phyloP scores from a whole-genome alignment of 805 yeast genomes.

The Blastobotrys americana region DNA sequence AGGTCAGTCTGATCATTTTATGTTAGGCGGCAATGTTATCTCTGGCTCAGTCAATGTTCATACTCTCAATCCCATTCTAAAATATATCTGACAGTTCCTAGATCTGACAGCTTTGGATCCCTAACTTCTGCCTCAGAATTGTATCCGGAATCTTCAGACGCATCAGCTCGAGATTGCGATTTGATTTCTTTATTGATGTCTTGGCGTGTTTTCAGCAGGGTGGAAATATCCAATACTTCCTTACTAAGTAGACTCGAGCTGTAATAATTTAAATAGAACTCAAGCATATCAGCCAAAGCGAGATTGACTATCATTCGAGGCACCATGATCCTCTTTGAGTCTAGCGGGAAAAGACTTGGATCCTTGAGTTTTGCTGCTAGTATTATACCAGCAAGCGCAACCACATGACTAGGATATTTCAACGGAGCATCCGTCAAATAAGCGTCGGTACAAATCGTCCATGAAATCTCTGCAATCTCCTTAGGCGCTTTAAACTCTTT shows the following conservation, averaged over 20 bases:
- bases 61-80: slow-evolving; percentile 25
- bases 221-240: neutral
- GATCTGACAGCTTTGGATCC: slow-evolving; percentile 30
- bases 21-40: too few species aligned
- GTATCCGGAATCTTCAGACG: neutral
- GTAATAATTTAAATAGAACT: slow-evolving; percentile 49
- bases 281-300: slow-evolving; percentile 51
- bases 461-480: slow-evolving; percentile 43
- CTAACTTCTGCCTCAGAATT: slow-evolving; percentile 9
- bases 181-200: slow-evolving; percentile 37
- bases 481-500: slow-evolving; percentile 34
- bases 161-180: slow-evolving; percentile 14
- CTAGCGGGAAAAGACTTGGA: slow-evolving; percentile 27
- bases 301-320: slow-evolving; percentile 33
- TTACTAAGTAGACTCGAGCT: slow-evolving; percentile 12
- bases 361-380: slow-evolving; percentile 48
- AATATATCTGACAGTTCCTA: slow-evolving; percentile 28
- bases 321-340: slow-evolving; percentile 20
- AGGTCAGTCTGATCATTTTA: too few species aligned
- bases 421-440: slow-evolving; percentile 62
- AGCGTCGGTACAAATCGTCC: slow-evolving; percentile 72
- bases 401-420: slow-evolving; percentile 66
- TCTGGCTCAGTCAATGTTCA: too few species aligned
- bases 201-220: slow-evolving; percentile 16
- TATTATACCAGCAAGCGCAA: slow-evolving; percentile 61